These are phyloP conservation scores for Amanita fuliginea DNA, from an alignment of 768 basidiomycete genomes.

Conservation along the genomic window DNA sequence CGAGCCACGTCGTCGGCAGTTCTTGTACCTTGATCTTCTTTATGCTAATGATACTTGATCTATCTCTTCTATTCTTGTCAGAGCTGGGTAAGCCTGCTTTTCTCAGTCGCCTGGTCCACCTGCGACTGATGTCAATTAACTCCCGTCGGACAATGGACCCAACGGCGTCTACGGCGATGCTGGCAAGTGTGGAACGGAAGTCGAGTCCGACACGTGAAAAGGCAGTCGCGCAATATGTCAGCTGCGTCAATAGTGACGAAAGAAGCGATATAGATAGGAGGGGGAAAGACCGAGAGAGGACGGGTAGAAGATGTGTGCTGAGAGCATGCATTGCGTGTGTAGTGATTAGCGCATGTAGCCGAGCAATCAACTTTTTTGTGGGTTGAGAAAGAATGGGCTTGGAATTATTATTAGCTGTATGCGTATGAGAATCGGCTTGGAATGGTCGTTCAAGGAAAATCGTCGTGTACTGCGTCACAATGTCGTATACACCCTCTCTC, in stretches of 20 bases:
- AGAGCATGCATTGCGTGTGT: conserved; percentile 53
- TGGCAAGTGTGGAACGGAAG: conserved; percentile 60
- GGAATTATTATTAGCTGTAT: conserved; percentile 9
- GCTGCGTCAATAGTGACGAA: conserved; percentile 80
- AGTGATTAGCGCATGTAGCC: conserved; percentile 43
- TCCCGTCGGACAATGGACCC: conserved; percentile 42
- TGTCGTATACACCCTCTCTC: conserved; percentile 88
- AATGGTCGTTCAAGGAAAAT: conserved; percentile 73
- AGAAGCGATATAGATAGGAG: conserved; percentile 53
- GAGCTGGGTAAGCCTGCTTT: background rate
- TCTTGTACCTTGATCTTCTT: conserved; percentile 5
- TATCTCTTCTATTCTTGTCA: conserved; percentile 6
- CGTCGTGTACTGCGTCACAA: conserved; percentile 80
- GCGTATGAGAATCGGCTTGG: conserved; percentile 14
- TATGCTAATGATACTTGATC: conserved; percentile 2
- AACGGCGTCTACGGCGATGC: conserved; percentile 60
- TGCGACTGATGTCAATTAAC: conserved; percentile 27
- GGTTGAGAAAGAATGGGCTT: conserved; percentile 12
- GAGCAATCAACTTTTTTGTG: conserved; percentile 13
- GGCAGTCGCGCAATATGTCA: conserved; percentile 87
- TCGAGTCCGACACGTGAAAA: conserved; percentile 91
- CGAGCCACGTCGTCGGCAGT: conserved; percentile 41
- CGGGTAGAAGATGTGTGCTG: conserved; percentile 56
- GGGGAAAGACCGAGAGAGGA: conserved; percentile 51
- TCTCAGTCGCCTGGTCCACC: conserved; percentile 23